Percentiles rank a stretch among this genome's conserved stretches.
Evolutionary conservation across 306 rosid genomes (phyloP).

Genomic region (Quercus gilva): DNA sequence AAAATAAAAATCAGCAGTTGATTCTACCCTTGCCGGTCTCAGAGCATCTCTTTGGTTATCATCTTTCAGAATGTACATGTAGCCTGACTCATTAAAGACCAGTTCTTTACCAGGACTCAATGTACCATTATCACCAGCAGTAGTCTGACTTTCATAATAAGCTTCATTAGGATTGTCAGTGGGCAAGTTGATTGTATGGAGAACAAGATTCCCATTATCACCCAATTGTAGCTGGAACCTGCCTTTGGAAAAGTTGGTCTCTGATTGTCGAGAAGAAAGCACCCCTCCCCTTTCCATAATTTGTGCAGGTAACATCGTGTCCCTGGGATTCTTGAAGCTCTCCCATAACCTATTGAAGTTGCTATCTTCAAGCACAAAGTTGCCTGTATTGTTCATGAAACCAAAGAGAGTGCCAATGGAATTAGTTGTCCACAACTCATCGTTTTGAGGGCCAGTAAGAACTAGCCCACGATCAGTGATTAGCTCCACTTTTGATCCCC

Average conservation of each 20-base stretch:
- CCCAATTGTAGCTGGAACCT: slow-evolving; percentile 20
- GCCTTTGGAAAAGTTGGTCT: slow-evolving; percentile 20
- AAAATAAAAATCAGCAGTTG: slow-evolving; percentile 21
- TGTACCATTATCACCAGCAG: background rate
- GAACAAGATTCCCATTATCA: slow-evolving; percentile 15
- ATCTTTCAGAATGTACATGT: slow-evolving; percentile 19
- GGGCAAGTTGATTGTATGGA: slow-evolving; percentile 28
- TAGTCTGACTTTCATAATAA: slow-evolving; percentile 23
- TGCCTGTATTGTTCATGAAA: no score
- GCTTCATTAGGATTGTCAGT: slow-evolving; percentile 13
- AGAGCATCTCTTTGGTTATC: background rate
- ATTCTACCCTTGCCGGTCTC: background rate
- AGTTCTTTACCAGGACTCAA: slow-evolving; percentile 28
- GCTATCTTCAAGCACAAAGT: background rate
- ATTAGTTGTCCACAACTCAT: background rate
- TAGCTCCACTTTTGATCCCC: slow-evolving; percentile 29
- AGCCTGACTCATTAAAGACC: slow-evolving; percentile 31
- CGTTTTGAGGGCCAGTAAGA: slow-evolving; percentile 5
- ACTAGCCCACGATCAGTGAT: slow-evolving; percentile 5
- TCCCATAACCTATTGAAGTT: slow-evolving; percentile 20
- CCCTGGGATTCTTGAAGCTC: slow-evolving; percentile 22
- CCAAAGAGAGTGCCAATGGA: no score
- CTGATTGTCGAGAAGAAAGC: slow-evolving; percentile 13
- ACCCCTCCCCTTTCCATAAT: background rate
- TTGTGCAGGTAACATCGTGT: slow-evolving; percentile 36